Evolutionary conservation across 1,284 basidiomycete species (phyloP).

Genomic region (Microstroma glucosiphilum): DNA sequence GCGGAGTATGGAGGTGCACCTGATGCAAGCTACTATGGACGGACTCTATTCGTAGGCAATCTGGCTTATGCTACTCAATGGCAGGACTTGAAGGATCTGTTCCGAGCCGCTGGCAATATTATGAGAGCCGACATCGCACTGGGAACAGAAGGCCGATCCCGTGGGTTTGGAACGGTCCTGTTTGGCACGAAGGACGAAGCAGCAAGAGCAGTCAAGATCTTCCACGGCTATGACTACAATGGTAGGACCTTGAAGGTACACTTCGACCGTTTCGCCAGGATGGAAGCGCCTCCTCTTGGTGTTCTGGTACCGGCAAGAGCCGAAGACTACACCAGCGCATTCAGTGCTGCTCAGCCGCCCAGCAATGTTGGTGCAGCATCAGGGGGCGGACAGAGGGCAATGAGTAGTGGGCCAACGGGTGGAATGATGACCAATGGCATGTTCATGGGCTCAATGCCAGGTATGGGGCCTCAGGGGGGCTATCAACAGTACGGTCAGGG

Average conservation of each 20-base stretch:
- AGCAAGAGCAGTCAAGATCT: conserved; percentile 65
- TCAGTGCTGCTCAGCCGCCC: conserved; percentile 37
- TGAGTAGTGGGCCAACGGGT: not conserved
- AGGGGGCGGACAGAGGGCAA: not conserved
- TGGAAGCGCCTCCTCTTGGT: conserved; percentile 13
- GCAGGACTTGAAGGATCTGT: conserved; percentile 49
- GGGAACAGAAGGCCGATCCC: conserved; percentile 81
- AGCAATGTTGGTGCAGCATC: not conserved
- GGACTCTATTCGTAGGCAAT: conserved; percentile 48
- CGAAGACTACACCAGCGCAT: conserved; percentile 47
- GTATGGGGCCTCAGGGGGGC: not conserved
- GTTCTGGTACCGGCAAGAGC: conserved; percentile 31
- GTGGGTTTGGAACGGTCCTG: conserved; percentile 87
- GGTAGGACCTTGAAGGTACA: conserved; percentile 77
- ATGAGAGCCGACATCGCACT: conserved; percentile 87
- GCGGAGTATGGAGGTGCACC: conserved; percentile 1
- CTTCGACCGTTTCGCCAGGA: conserved; percentile 58
- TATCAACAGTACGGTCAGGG: conserved; percentile 16
- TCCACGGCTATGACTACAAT: conserved; percentile 67
- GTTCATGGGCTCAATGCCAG: not conserved
- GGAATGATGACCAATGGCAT: not conserved
- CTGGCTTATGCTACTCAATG: conserved; percentile 49
- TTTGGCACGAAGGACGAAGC: conserved; percentile 87
- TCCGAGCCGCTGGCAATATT: conserved; percentile 60
- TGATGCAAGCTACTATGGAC: conserved; percentile 31